A percentile compares a stretch with the other conserved stretches of the same genome.
phyloP scores from a whole-genome alignment of 108 stramenopile genomes.

The Halocafeteria seosinensis region DNA sequence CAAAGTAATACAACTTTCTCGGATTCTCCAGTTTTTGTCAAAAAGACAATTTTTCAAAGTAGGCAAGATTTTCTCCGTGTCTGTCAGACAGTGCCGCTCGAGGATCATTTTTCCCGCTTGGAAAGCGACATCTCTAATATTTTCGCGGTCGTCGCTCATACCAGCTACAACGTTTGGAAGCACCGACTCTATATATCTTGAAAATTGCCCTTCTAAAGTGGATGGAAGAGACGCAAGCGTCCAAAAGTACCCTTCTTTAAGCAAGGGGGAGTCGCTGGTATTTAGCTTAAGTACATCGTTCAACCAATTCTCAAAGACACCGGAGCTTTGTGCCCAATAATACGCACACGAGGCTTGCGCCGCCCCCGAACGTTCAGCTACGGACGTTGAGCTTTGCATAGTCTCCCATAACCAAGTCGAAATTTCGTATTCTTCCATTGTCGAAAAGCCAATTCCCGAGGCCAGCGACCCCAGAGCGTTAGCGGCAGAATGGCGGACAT shows the following conservation, averaged over 20 bases:
- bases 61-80: slow-evolving; percentile 74
- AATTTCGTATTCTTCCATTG: slow-evolving; percentile 64
- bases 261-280: slow-evolving; percentile 45
- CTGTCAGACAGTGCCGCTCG: slow-evolving; percentile 61
- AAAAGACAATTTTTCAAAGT: slow-evolving; percentile 68
- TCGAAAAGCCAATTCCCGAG: too few relatives aligned
- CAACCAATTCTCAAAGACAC: slow-evolving; percentile 31
- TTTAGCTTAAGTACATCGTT: too few relatives aligned
- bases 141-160: slow-evolving; percentile 77
- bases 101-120: slow-evolving; percentile 85
- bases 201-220: slow-evolving; percentile 56
- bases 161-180: slow-evolving; percentile 78
- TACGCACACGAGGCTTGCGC: slow-evolving; percentile 86
- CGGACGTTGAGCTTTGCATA: slow-evolving; percentile 56
- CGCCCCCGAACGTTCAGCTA: slow-evolving; percentile 84
- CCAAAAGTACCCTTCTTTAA: slow-evolving; percentile 91
- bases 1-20: slow-evolving; percentile 73
- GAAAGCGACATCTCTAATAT: slow-evolving; percentile 78
- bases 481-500: slow-evolving; percentile 71
- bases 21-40: slow-evolving; percentile 75
- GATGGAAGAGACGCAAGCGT: slow-evolving; percentile 90
- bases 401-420: slow-evolving; percentile 76
- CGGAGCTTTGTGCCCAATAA: slow-evolving; percentile 54
- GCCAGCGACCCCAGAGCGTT: slow-evolving; percentile 82
- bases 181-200: slow-evolving; percentile 54